phyloP scores from a whole-genome alignment of 2,329 filamentous ascomycete genomes.

The Ophiocordyceps polyrhachis-furcata region DNA sequence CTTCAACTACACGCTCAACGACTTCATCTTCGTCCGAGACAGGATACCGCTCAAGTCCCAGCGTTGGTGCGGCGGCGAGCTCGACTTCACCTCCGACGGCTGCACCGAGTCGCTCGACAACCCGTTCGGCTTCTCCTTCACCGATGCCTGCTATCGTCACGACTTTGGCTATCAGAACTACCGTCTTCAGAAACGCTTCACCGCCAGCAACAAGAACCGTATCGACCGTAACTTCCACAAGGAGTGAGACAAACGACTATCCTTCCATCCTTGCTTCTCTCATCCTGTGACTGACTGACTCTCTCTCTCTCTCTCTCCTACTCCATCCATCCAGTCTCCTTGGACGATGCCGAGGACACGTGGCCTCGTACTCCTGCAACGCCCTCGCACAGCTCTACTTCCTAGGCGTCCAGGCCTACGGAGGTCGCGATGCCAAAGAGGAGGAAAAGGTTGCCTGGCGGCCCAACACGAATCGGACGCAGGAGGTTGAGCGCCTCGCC shows the following conservation, averaged over 20 bases:
- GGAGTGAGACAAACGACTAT: too few species aligned
- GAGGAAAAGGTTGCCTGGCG: too few species aligned
- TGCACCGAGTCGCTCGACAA: constrained; percentile 24
- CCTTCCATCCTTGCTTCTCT: neutral
- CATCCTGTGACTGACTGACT: neutral
- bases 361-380: too few species aligned
- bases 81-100: constrained; percentile 23
- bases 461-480: too few species aligned
- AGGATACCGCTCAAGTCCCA: too few species aligned
- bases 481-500: too few species aligned
- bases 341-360: too few species aligned
- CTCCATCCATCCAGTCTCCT: too few species aligned
- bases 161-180: constrained; percentile 40
- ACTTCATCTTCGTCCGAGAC: too few species aligned
- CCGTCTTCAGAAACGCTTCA: constrained; percentile 28
- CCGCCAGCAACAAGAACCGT: constrained; percentile 19
- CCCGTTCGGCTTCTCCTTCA: constrained; percentile 23
- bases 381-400: constrained; percentile 23
- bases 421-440: constrained; percentile 11
- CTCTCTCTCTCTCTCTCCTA: too few species aligned
- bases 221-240: constrained; percentile 3
- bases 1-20: too few species aligned
- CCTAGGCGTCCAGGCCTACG: constrained; percentile 14
- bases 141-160: constrained; percentile 30
- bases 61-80: neutral